Conservation (phyloP, 2,329 filamentous ascomycete species). For the Aspergillus fischeri region DNA sequence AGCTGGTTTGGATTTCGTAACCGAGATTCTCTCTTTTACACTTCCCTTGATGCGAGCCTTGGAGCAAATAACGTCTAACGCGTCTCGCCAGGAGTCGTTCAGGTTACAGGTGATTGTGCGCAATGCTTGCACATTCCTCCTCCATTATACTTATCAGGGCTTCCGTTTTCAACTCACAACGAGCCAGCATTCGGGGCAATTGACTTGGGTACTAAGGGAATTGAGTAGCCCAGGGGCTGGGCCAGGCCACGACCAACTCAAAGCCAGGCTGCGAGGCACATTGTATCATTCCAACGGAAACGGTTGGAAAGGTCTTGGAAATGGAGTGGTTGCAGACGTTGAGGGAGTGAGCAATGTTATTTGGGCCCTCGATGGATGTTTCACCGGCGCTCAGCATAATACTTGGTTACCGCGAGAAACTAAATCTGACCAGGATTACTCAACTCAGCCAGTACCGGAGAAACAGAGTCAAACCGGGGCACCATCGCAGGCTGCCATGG, state of each 20-base stretch:
- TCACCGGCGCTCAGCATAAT: slow-evolving; percentile 11
- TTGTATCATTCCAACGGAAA: slow-evolving; percentile 35
- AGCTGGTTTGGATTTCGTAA: slow-evolving; percentile 25
- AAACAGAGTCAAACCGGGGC: neutral
- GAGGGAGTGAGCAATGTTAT: slow-evolving; percentile 32
- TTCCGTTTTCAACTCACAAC: slow-evolving; percentile 31
- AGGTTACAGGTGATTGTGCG: slow-evolving; percentile 33
- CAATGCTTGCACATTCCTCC: slow-evolving; percentile 31
- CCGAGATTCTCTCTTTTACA: slow-evolving; percentile 32
- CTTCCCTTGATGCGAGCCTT: slow-evolving; percentile 36
- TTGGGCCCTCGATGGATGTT: slow-evolving; percentile 27
- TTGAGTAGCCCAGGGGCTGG: slow-evolving; percentile 14
- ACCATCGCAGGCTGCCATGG: neutral
- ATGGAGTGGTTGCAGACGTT: slow-evolving; percentile 32
- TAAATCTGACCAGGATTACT: neutral
- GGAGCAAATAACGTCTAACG: slow-evolving; percentile 30
- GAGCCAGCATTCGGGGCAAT: slow-evolving; percentile 22
- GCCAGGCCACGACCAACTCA: slow-evolving; percentile 17
- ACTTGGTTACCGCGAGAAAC: slow-evolving; percentile 1
- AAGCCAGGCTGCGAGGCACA: slow-evolving; percentile 24
- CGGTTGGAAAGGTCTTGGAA: slow-evolving; percentile 39
- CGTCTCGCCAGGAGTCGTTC: slow-evolving; percentile 17
- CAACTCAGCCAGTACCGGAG: neutral
- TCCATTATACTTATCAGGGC: slow-evolving; percentile 33
- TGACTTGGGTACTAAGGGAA: slow-evolving; percentile 36